Evolutionary conservation across 768 basidiomycete species (phyloP), one percentile per base, ranked within the genome.

Genomic region (Russula sp.): DNA sequence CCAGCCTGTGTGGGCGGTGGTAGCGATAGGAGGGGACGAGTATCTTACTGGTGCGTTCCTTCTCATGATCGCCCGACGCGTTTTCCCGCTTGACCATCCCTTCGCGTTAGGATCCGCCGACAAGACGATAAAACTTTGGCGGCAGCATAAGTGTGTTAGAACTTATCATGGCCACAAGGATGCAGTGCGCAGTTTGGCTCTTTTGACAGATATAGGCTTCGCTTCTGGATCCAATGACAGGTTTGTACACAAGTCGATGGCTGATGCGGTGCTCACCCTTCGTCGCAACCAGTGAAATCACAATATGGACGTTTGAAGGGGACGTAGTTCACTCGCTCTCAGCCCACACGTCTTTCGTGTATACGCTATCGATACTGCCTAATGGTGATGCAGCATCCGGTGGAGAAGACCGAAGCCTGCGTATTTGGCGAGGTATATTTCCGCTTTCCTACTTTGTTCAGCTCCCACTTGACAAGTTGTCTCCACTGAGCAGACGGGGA

Each of bases 271-370:
- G 48, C 52, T 59, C 49, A 58, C 50, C 27, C 20, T 5, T 45
- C 42, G 34, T 57, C 57, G 61, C 45, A 59, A 14, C 3, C 32
- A 97, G 96, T 68, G 88, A 94, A 74, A 90, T 99, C 66, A 90
- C 87, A 53, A 85, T 97, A 20, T 99, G 95, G 91, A 88, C 91
- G 13, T 79, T 93, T 47, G 87, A 84, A 58, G 90, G 92, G 61
- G 91, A 90, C 72, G 71, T 81, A 51, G 78, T 88, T 58, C 87
- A 88, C 71, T 84, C 86, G 0, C 75, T 98, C n/a, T 87, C 89
- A 4, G 97, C 94, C 1, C 97, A 98, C 73, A 96, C 94, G 1
- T 97, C 94, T 22, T 99, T 98, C 73, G 93, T 98, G 14, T 99
- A 98, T 76, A 88, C 89, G 61, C 73, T 99, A 14, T 83, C 90